These are phyloP conservation scores for Penicillium frequentans DNA, from an alignment of 2,329 filamentous ascomycete species.

Conservation along the genomic window DNA sequence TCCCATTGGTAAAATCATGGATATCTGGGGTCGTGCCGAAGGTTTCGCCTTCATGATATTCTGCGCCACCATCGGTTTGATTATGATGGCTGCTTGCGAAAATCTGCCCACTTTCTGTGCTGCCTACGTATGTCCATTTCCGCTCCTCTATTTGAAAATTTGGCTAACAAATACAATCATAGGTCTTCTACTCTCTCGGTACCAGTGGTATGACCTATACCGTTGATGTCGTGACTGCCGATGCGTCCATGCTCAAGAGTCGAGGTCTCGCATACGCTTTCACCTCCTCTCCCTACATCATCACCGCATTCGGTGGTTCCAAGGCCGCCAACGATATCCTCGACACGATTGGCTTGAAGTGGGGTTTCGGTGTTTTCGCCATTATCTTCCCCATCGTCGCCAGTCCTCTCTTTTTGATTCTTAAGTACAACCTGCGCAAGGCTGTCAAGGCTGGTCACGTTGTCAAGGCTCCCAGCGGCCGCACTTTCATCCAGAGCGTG, in stretches of 20 bases:
- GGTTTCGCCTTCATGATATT: constrained; percentile 54
- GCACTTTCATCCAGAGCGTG: constrained; percentile 49
- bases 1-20: constrained; percentile 62
- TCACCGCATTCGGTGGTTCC: constrained; percentile 60
- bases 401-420: constrained; percentile 56
- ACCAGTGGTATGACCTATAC: constrained; percentile 56
- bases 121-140: constrained; percentile 27
- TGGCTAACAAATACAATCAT: neutral
- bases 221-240: constrained; percentile 61
- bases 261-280: constrained; percentile 63
- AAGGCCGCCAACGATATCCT: constrained; percentile 55
- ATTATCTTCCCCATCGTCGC: constrained; percentile 61
- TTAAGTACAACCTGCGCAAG: constrained; percentile 57
- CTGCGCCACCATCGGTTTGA: constrained; percentile 50
- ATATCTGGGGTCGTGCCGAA: constrained; percentile 63
- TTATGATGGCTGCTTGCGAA: constrained; percentile 63
- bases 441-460: constrained; percentile 57
- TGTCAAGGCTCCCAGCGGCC: constrained; percentile 38
- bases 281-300: constrained; percentile 62
- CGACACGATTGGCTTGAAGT: constrained; percentile 56
- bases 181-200: constrained; percentile 52
- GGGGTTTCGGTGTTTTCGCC: constrained; percentile 63
- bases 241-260: constrained; percentile 61
- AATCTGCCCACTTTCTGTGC: constrained; percentile 64
- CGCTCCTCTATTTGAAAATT: neutral